These are phyloP conservation scores for Acacia pycnantha DNA, from an alignment of 331 rosid genomes.

Conservation along the genomic window DNA sequence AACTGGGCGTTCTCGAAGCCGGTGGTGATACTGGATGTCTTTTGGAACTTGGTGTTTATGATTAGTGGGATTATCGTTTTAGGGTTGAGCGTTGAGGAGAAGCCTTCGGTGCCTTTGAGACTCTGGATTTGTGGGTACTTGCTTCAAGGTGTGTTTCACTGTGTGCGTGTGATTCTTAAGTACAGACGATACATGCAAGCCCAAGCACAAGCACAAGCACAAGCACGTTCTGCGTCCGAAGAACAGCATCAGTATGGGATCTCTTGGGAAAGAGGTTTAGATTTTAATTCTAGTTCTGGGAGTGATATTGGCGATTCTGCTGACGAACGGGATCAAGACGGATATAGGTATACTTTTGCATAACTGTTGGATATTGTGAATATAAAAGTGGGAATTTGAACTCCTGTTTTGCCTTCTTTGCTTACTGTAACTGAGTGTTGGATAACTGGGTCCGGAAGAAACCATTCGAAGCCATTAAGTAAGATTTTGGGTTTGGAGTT, in stretches of 20 bases:
- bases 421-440: background rate
- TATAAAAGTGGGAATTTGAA: background rate
- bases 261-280: constrained; percentile 45
- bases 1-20: constrained; percentile 74
- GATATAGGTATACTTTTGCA: constrained; percentile 44
- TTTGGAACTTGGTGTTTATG: constrained; percentile 68
- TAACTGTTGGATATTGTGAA: background rate
- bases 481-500: no score
- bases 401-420: background rate
- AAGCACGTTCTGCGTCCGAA: background rate
- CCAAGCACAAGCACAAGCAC: background rate
- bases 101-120: constrained; percentile 74
- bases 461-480: no score
- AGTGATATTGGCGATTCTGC: constrained; percentile 42
- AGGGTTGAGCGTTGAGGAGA: constrained; percentile 56
- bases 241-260: constrained; percentile 7
- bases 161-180: constrained; percentile 55
- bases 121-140: constrained; percentile 71
- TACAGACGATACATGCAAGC: constrained; percentile 42
- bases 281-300: constrained; percentile 53
- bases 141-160: constrained; percentile 56
- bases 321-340: constrained; percentile 23
- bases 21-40: constrained; percentile 56
- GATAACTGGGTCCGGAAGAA: background rate
- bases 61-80: constrained; percentile 46